A percentile compares a stretch with the other conserved stretches of the same genome.
Conservation (phyloP, 108 stramenopile species). For the Craspedostauros australis region DNA sequence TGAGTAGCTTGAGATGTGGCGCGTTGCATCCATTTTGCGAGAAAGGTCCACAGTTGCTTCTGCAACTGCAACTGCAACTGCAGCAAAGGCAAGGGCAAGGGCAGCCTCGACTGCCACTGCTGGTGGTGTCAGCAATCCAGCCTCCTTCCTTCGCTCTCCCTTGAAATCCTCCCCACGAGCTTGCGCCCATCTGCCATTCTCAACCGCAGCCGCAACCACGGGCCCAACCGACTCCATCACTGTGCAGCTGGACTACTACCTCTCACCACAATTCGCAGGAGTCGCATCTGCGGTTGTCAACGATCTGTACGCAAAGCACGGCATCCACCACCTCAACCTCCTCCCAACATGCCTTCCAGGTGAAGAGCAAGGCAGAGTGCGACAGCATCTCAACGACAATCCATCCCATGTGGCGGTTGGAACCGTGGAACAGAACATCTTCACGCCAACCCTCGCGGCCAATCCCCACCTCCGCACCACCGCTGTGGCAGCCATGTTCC, state of each 20-base stretch:
- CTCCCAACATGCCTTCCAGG: conserved; percentile 45
- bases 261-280: conserved; percentile 37
- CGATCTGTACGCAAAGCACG: conserved; percentile 22
- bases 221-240: no score
- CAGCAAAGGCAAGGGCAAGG: no score
- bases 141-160: no score
- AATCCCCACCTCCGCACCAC: conserved; percentile 25
- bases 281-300: conserved; percentile 26
- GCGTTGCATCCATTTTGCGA: no score
- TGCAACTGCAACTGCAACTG: no score
- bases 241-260: conserved; percentile 39
- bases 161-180: no score
- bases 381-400: conserved; percentile 18
- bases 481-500: conserved; percentile 41
- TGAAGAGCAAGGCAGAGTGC: conserved; percentile 20
- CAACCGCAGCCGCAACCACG: no score
- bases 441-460: conserved; percentile 22
- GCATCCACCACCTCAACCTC: conserved; percentile 26
- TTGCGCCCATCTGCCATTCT: no score
- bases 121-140: no score
- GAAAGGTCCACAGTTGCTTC: no score
- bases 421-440: conserved; percentile 42
- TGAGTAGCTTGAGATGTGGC: no score
- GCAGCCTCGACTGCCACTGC: no score
- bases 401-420: conserved; percentile 20